Evolutionary conservation across 495 filamentous ascomycete genomes (phyloP).

Genomic region (Neurospora sp.): DNA sequence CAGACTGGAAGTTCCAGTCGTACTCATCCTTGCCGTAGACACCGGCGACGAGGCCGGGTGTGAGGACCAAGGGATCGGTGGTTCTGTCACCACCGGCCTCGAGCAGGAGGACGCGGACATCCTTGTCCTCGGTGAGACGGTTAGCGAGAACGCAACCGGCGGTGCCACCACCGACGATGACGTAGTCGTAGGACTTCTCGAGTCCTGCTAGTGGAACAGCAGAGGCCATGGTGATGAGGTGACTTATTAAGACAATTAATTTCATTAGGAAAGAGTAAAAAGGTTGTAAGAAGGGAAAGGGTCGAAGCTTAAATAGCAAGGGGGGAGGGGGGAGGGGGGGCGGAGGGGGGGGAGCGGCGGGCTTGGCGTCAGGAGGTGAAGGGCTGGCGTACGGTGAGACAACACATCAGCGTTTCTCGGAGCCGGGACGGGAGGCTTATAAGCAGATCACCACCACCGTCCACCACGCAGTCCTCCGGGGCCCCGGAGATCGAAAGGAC

Average conservation of each 20-base stretch:
- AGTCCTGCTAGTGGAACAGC: neutral
- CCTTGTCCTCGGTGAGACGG: slow-evolving; percentile 36
- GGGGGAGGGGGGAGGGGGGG: neutral
- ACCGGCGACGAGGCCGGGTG: slow-evolving; percentile 33
- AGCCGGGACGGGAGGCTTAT: neutral
- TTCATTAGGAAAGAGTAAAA: neutral
- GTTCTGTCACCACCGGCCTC: slow-evolving; percentile 43
- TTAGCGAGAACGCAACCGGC: slow-evolving; percentile 76
- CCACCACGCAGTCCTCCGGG: neutral
- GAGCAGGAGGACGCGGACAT: slow-evolving; percentile 37
- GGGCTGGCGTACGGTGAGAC: neutral
- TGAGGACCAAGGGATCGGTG: slow-evolving; percentile 36
- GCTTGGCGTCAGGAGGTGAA: neutral
- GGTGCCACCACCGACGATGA: slow-evolving; percentile 80
- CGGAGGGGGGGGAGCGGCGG: neutral
- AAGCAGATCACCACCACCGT: neutral
- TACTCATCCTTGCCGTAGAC: slow-evolving; percentile 39
- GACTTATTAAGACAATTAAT: neutral
- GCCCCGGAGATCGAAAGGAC: neutral
- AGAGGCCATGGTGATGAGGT: neutral
- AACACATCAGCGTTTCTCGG: neutral
- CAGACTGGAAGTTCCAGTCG: slow-evolving; percentile 44
- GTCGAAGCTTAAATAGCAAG: neutral
- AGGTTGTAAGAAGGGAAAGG: neutral
- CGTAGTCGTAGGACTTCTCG: slow-evolving; percentile 54